These are phyloP conservation scores for Hypoxylon sp. DNA, from an alignment of 2,329 filamentous ascomycete species.

Conservation along the genomic window DNA sequence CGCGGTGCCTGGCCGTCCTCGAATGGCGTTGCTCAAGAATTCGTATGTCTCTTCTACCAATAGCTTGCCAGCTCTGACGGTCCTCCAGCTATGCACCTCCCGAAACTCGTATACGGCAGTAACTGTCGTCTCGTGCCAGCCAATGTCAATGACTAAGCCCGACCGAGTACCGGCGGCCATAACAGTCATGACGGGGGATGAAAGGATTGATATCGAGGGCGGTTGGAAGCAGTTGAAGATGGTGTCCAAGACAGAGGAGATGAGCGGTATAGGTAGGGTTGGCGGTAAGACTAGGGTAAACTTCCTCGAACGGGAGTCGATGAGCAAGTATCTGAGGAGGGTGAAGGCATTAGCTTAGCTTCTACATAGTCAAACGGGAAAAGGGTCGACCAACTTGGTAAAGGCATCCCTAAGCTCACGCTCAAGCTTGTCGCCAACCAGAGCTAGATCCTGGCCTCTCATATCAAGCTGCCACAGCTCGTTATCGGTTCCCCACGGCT, in stretches of 20 bases:
- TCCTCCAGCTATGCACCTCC: constrained; percentile 78
- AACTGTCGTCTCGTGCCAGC: constrained; percentile 89
- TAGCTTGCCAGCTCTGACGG: constrained; percentile 77
- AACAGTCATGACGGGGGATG: constrained; percentile 77
- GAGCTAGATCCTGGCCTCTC: constrained; percentile 76
- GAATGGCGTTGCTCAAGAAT: constrained; percentile 64
- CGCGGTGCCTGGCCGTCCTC: constrained; percentile 42
- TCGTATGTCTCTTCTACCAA: constrained; percentile 77
- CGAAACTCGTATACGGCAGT: constrained; percentile 92
- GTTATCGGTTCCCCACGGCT: constrained; percentile 71
- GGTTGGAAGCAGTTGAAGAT: constrained; percentile 85
- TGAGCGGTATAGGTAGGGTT: constrained; percentile 78
- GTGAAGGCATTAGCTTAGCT: constrained; percentile 5
- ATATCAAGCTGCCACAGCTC: constrained; percentile 87
- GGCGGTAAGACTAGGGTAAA: constrained; percentile 82
- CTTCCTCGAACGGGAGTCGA: constrained; percentile 81
- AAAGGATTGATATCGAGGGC: constrained; percentile 83
- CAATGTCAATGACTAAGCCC: constrained; percentile 88
- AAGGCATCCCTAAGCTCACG: constrained; percentile 83
- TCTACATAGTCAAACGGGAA: constrained; percentile 13
- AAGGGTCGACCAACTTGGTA: constrained; percentile 69
- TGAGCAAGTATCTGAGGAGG: constrained; percentile 71
- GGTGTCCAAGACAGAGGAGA: constrained; percentile 80
- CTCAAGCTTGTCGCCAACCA: constrained; percentile 90
- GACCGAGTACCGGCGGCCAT: constrained; percentile 86